These are phyloP conservation scores for Aspergillus puulaauensis DNA, from an alignment of 2,329 filamentous ascomycete genomes.

Conservation along the genomic window DNA sequence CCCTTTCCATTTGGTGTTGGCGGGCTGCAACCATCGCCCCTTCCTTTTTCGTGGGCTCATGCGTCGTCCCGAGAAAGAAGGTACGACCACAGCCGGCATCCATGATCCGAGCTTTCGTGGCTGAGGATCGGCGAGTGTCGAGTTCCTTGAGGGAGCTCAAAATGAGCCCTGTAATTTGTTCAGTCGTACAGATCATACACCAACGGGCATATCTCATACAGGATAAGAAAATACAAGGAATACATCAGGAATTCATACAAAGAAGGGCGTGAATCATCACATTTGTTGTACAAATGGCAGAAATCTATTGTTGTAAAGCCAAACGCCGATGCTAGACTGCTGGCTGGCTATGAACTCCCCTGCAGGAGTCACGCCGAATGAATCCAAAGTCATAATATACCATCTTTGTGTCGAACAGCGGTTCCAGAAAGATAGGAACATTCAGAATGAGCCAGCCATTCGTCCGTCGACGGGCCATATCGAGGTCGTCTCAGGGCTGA, in stretches of 20 bases:
- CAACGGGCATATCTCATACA: conserved; percentile 4
- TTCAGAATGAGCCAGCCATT: conserved; percentile 9
- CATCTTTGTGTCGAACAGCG: conserved; percentile 29
- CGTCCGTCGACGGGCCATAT: conserved; percentile 1
- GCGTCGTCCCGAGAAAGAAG: neutral
- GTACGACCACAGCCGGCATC: neutral
- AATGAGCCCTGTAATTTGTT: neutral
- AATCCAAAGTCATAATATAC: conserved; percentile 25
- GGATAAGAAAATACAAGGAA: conserved; percentile 7
- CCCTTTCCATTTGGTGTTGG: neutral
- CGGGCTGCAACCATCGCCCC: conserved; percentile 1
- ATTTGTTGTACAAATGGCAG: conserved; percentile 15
- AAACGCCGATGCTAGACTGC: conserved; percentile 22
- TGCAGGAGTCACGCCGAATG: conserved; percentile 4
- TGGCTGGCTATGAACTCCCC: conserved; percentile 5
- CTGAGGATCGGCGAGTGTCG: neutral
- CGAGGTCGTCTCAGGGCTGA: conserved; percentile 1
- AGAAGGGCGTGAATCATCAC: neutral
- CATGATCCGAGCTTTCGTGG: neutral
- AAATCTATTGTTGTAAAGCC: conserved; percentile 31
- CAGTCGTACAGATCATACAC: conserved; percentile 9
- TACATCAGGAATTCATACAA: neutral
- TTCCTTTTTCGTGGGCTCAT: conserved; percentile 1
- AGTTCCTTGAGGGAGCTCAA: neutral
- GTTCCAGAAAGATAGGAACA: conserved; percentile 12